phyloP scores from a whole-genome alignment of 306 rosid genomes.

The Astragalus glycyphyllos region DNA sequence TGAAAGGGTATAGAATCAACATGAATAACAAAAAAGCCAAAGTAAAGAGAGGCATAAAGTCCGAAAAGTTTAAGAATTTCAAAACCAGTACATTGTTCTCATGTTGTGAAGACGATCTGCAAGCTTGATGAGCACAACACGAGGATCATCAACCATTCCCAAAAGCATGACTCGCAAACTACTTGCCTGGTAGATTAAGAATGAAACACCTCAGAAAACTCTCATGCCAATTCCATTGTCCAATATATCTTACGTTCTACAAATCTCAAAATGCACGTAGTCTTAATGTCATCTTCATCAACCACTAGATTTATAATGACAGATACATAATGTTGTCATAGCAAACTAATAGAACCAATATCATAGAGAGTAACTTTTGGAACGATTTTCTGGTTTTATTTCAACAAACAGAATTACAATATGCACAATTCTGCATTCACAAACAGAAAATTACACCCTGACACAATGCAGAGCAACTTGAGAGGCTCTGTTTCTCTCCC shows the following conservation, averaged over 20 bases:
- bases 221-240: constrained; percentile 34
- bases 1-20: not conserved
- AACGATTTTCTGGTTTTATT: no score
- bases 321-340: constrained; percentile 15
- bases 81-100: constrained; percentile 87
- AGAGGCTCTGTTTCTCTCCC: no score
- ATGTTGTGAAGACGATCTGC: constrained; percentile 99
- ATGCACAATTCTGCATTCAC: no score
- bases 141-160: constrained; percentile 99
- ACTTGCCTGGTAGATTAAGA: constrained; percentile 74
- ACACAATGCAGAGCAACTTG: no score
- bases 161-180: constrained; percentile 90
- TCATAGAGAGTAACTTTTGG: no score
- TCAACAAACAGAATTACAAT: no score
- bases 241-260: constrained; percentile 31
- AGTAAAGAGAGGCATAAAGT: constrained; percentile 33
- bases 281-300: constrained; percentile 31
- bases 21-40: constrained; percentile 28
- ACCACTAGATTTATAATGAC: constrained; percentile 17
- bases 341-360: not conserved
- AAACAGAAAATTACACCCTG: no score
- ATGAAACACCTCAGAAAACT: constrained; percentile 51
- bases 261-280: constrained; percentile 30
- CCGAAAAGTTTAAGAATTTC: constrained; percentile 32
- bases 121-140: constrained; percentile 97